Evolutionary conservation across 1,139 yeast genomes (phyloP), one percentile per base, ranked within the genome.

Genomic region (Candida pseudoviswanathii): DNA sequence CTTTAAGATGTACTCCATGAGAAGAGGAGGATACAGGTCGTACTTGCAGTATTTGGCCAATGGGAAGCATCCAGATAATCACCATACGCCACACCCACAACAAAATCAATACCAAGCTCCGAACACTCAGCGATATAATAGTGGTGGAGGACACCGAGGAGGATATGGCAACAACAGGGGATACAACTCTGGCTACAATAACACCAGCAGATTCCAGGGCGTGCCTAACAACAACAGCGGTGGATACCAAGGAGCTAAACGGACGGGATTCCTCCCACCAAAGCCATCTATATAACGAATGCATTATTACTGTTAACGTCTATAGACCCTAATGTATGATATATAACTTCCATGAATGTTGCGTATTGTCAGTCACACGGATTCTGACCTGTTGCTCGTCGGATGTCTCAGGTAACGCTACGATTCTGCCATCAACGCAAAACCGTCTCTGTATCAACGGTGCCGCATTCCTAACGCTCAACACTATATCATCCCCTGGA

Each of bases 361-460:
- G 56, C 4, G 26, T 45, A 47, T 64, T 65, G 16, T 70, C 71
- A 8, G 53, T 43, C 7, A 59, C 50, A 16, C 46, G 40, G 7
- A 67, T 53, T 6, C 27, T 43, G 9, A 69, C 51, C 30, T 56
- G 57, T 34, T 58, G 54, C 32, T 57, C 58, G 3, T 60, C 63
- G 16, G 16, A 16, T 4, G 54, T 54, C 22, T 62, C 65, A 2
- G 78, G 78, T 31, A 69, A 48, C 10, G 54, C 58, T n/a, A 70
- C 51, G 24, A 74, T 69, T 43, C 71, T 58, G 0, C 88, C 88
- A 64, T 83, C 88, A 27, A 82, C 59, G 56, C 88, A 84, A 50
- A 83, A 67, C 46, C 84, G 69, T 47, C 73, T 65, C 41, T 68
- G 60, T 11, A 52, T 46, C 5, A 58, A 54, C 0, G 51, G 53